Conservation (phyloP, 108 stramenopile genomes). For the Conticribra guillardii region DNA sequence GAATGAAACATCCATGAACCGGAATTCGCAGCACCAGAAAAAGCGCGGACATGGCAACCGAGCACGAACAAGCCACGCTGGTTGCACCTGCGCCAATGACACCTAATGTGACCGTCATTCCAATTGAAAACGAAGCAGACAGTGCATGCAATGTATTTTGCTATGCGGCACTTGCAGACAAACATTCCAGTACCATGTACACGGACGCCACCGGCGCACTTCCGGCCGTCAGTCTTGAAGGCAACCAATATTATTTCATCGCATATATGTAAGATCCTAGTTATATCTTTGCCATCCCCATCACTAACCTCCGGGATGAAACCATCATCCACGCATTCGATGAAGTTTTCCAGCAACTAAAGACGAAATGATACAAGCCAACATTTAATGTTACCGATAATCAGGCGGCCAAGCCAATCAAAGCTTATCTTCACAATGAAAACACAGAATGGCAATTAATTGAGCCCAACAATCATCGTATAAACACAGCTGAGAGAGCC, state of each 20-base stretch:
- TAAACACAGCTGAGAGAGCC: constrained; percentile 27
- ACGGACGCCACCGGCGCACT: constrained; percentile 43
- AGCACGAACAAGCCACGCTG: neutral
- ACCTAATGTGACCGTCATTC: neutral
- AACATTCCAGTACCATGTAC: constrained; percentile 13
- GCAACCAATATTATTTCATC: constrained; percentile 38
- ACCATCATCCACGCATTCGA: constrained; percentile 18
- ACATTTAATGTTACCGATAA: constrained; percentile 29
- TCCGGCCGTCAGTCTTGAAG: constrained; percentile 18
- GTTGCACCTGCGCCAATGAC: no score
- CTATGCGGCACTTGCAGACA: constrained; percentile 26
- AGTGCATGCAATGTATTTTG: constrained; percentile 21
- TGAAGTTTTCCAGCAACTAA: constrained; percentile 9
- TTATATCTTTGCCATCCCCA: constrained; percentile 35
- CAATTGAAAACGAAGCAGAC: neutral
- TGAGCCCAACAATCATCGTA: constrained; percentile 27
- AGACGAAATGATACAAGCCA: constrained; percentile 24
- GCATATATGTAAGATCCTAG: constrained; percentile 52
- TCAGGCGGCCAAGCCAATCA: constrained; percentile 21
- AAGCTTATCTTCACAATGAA: constrained; percentile 8
- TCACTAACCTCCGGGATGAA: neutral
- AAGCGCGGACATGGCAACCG: neutral
- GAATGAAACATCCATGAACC: constrained; percentile 6
- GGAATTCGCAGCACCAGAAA: neutral
- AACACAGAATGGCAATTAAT: constrained; percentile 17